phyloP scores from a whole-genome alignment of 768 basidiomycete genomes.

The Tulasnella sp. region DNA sequence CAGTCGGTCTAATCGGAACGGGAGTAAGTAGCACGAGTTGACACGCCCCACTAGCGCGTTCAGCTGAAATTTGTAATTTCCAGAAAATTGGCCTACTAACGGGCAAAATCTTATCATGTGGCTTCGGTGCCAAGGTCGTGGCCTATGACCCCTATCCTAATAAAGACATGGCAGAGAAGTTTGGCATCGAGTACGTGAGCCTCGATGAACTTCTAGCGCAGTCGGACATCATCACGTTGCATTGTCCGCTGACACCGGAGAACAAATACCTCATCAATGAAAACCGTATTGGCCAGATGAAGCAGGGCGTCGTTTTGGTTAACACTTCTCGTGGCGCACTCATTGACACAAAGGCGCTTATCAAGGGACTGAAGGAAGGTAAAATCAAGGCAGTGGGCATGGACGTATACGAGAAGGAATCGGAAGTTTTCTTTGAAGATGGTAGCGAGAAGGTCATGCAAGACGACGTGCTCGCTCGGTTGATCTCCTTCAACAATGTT shows the following conservation, averaged over 20 bases:
- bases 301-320: constrained; percentile 35
- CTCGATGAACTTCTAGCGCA: constrained; percentile 36
- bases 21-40: constrained; percentile 34
- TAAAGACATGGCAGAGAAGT: constrained; percentile 22
- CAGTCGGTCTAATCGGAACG: constrained; percentile 40
- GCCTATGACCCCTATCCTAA: constrained; percentile 36
- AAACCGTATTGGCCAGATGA: constrained; percentile 36
- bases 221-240: constrained; percentile 39
- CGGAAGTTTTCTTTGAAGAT: constrained; percentile 33
- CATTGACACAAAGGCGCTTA: constrained; percentile 34
- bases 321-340: constrained; percentile 41
- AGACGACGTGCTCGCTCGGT: constrained; percentile 32
- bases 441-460: constrained; percentile 32
- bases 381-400: constrained; percentile 33
- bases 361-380: constrained; percentile 31
- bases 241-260: constrained; percentile 38
- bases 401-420: constrained; percentile 35
- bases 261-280: constrained; percentile 37
- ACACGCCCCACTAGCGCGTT: neutral
- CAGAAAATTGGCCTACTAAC: constrained; percentile 33
- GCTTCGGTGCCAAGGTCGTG: constrained; percentile 37
- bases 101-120: constrained; percentile 36
- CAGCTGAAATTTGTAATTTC: neutral
- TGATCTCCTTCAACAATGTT: constrained; percentile 33
- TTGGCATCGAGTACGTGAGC: constrained; percentile 32